Base-by-base conservation (phyloP, 441 rosid species). In the Eugenia klotzschiana region DNA sequence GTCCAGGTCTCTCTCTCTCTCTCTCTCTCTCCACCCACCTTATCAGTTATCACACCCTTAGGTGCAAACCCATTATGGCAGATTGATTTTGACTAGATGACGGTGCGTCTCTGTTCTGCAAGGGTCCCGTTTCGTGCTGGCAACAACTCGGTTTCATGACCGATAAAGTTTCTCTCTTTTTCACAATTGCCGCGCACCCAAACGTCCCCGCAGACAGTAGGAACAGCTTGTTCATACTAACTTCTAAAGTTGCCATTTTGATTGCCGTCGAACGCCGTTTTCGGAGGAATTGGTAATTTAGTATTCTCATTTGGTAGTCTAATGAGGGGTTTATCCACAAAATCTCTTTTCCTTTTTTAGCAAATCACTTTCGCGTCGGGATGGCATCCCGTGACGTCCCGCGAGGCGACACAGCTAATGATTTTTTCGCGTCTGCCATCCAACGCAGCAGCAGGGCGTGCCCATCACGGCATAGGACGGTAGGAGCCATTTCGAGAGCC, bases 1-100 rank as follows among this genome's bases (percentile, higher is more conserved):
- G 64, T 58, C 87, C 20, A 91, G 96, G 98, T 16, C 9, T 8
- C 14, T 41, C 43, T 41, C 43, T 12, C 51, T 3, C 51, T 3
- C 51, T 12, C 14, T 49, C 51, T 4, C 43, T 80, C 49, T 22
- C 82, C 43, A 23, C 69, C 7, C 13, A 8, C 49, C 2, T 41
- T 15, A 49, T 46, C 4, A 6, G 1, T 41, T 15, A 49, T 46
- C 4, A 6, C 74, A 37, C 8, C 53, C 25, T 79, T 22, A 64
- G 25, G 77, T 33, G 46, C 25, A 18, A 33, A 8, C 46, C 74
- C 74, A 2, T 60, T 1, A 8, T 29, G 41, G 73, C 73, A 41
- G 40, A 60, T 33, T 16, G 7, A 18, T 46, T 64, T 64, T 2
- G 73, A 60, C 29, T 16, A 60, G 73, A 3, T 20, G 73, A 60